Base-by-base conservation (phyloP, 2,329 filamentous ascomycete genomes). In the Aspergillus ibericus region DNA sequence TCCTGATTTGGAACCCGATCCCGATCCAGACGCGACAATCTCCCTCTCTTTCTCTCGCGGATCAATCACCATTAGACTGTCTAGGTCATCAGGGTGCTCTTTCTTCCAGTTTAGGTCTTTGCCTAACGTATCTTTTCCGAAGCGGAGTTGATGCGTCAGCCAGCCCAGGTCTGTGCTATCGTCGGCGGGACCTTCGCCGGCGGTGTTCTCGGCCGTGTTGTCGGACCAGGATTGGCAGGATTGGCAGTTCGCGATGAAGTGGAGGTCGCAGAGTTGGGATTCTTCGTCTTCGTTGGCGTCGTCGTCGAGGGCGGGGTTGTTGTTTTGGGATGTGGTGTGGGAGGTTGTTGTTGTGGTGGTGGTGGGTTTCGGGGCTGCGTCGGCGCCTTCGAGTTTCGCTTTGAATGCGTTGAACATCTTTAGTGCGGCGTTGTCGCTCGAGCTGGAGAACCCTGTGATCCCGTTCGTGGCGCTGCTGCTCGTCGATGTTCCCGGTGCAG, bases 171-270 rank as follows among this genome's bases (percentile, higher is more conserved):
- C 78, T 18, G 54, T 51, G 35, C n/a, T n/a, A n/a, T 76, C 71
- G 18, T 80, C 71, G 25, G 80, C 79, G 2, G 78, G 76, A 2
- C 76, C 73, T 50, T 86, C 86, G 4, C n/a, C 59, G 85, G 84
- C 65, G 1, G 44, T 61, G 12, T 82, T n/a, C n/a, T n/a, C 83
- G 3, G 54, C 64, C 6, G 59, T 56, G 8, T 68, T 62, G 48
- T 87, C 83, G 69, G 96, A 90, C 92, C 93, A 96, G 0, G 88
- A 85, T 59, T 85, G 87, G 74, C 95, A 98, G 46, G 92, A 96
- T 72, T 96, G 92, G 74, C 95, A 99, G 68, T 96, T 91, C 50
- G 90, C 90, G 63, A 99, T 96, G 75, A 98, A 99, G 73, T 99
- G 95, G 35, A 99, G 78, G 73, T 98, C 95, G 71, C 95, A 99